Base-by-base conservation (phyloP, 2,329 filamentous ascomycete genomes). In the Phialophora chinensis region DNA sequence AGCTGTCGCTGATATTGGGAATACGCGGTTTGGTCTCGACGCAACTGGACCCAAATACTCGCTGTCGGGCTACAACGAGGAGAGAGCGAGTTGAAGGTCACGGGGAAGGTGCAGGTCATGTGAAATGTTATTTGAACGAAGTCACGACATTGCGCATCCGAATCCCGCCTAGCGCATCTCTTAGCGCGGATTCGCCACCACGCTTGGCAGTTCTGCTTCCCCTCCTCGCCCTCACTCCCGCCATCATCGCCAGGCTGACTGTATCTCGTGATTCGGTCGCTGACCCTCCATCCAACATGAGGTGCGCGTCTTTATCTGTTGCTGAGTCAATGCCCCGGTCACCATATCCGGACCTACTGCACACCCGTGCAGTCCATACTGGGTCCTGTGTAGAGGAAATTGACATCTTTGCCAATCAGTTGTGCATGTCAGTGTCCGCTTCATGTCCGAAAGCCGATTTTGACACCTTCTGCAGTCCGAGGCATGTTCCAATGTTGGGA, bases 191-290 rank as follows among this genome's bases (percentile, higher is more conserved):
- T 14, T 55, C 20, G 49, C 49, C 20, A 29, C 25, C 20, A 10
- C 2, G 4, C 20, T 60, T 50, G 57, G 57, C 44, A 17, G 44
- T 29, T 14, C 17, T 20, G 17, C 29, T 29, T 20, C 53, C 53
- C 25, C 53, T 35, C 29, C 29, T 29, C 11, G 29, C 53, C 25
- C 53, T 35, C 29, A 27, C 25, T 27, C 25, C 25, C 25, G 2
- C 25, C 25, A 31, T 31, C 29, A n/a, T 11, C 29, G 25, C 53
- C 29, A 8, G 42, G 25, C 60, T 62, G 60, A 62, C 60, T 56
- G 50, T 56, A 47, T 62, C 60, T 62, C 60, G 60, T 62, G 60
- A 62, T 49, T 31, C 8, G 35, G 11, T 47, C 31, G 25, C 60
- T 44, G 49, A 62, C 60, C 60, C 33, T 44, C 50, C 60, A 54